A percentile compares a stretch with the other conserved stretches of the same genome.
Evolutionary conservation across 768 basidiomycete genomes (phyloP).

Genomic region (Cystofilobasidium capitatum): DNA sequence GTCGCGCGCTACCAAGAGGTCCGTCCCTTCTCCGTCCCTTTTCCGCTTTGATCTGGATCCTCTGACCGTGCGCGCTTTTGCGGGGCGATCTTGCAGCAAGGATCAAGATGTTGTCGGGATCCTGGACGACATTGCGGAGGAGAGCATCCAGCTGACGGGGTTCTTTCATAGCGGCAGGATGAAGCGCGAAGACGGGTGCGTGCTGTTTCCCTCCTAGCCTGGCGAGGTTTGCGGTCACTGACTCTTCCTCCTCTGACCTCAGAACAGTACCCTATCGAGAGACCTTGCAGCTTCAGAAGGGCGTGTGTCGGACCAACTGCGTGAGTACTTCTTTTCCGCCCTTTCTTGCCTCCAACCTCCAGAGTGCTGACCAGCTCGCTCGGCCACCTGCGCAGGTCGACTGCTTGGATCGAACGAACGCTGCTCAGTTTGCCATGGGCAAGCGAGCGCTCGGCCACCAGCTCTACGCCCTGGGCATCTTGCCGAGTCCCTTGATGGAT

Average conservation of each 20-base stretch:
- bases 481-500: constrained; percentile 69
- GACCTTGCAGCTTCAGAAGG: constrained; percentile 66
- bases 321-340: neutral
- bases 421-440: constrained; percentile 78
- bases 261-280: constrained; percentile 26
- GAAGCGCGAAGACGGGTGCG: constrained; percentile 44
- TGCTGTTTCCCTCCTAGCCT: neutral
- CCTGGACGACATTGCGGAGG: constrained; percentile 87
- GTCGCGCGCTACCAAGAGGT: constrained; percentile 90
- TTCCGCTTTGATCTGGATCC: constrained; percentile 13
- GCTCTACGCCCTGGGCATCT: constrained; percentile 82
- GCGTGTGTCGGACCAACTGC: constrained; percentile 86
- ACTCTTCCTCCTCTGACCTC: constrained; percentile 30
- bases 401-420: constrained; percentile 56
- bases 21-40: constrained; percentile 30
- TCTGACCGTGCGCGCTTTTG: constrained; percentile 1
- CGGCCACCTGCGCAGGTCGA: constrained; percentile 50
- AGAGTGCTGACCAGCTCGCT: neutral
- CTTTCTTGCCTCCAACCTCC: neutral
- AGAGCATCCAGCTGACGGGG: constrained; percentile 76
- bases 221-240: neutral
- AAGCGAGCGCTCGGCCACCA: constrained; percentile 92
- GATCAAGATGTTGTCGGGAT: constrained; percentile 93
- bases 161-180: constrained; percentile 73
- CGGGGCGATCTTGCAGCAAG: constrained; percentile 49